phyloP scores from a whole-genome alignment of 1,284 basidiomycete species.

The Leccinum pallidistipes region DNA sequence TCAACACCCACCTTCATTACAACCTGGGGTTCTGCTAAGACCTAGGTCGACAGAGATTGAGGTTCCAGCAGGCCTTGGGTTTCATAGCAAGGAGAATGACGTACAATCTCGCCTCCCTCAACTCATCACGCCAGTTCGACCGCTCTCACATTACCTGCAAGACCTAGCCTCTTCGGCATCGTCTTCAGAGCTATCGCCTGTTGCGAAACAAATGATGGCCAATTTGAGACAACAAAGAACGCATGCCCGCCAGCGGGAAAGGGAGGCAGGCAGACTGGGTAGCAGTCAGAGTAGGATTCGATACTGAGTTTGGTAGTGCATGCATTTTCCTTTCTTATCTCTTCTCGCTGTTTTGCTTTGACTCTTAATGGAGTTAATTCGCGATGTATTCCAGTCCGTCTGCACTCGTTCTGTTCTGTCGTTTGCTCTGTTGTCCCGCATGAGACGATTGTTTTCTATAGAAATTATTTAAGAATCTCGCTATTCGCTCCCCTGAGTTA shows the following conservation, averaged over 20 bases:
- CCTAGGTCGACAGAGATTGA: not conserved
- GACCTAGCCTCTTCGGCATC: slow-evolving; percentile 60
- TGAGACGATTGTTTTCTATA: not conserved
- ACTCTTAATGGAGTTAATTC: slow-evolving; percentile 6
- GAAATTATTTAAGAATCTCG: not conserved
- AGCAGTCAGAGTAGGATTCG: slow-evolving; percentile 32
- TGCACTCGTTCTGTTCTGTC: slow-evolving; percentile 15
- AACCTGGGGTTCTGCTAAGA: slow-evolving; percentile 6
- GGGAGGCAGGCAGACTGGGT: slow-evolving; percentile 34
- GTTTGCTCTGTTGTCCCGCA: slow-evolving; percentile 7
- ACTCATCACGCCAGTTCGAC: slow-evolving; percentile 34
- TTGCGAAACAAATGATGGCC: slow-evolving; percentile 65
- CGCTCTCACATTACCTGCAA: slow-evolving; percentile 33
- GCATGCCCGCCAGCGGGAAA: slow-evolving; percentile 41
- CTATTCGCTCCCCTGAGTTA: not conserved
- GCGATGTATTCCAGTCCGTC: slow-evolving; percentile 15
- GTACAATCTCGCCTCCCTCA: slow-evolving; percentile 32
- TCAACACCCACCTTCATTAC: slow-evolving; percentile 9
- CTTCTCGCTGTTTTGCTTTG: slow-evolving; percentile 12
- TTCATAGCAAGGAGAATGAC: slow-evolving; percentile 28
- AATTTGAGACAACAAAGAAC: slow-evolving; percentile 57
- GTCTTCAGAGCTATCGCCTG: slow-evolving; percentile 69
- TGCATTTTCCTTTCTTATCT: not conserved
- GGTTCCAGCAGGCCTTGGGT: not conserved
- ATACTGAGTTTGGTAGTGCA: slow-evolving; percentile 20